Evolutionary conservation across 2,329 filamentous ascomycete species (phyloP), one percentile per base, ranked within the genome.

Genomic region (Fusarium pseudocircinatum): DNA sequence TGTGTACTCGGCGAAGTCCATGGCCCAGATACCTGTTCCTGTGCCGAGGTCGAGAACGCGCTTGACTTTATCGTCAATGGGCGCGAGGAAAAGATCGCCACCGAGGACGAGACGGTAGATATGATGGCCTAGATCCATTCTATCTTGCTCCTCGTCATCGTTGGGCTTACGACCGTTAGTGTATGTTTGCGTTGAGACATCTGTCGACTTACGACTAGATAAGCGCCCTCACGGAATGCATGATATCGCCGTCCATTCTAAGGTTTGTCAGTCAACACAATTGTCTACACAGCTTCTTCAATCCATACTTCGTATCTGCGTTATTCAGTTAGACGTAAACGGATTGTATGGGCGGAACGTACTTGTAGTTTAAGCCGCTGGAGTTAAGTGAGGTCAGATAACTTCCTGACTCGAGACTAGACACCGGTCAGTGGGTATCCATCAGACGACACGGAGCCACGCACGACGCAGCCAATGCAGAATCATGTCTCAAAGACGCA

Each of bases 111-210:
- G 28, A 4, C 60, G 53, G 22, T 70, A 70, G 3, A 70, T 60
- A 9, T 70, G 66, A 16, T 70, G 68, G 1, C 67, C 68, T 15
- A 70, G 10, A n/a, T 70, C 68, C 68, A 70, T 70, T 4, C 68
- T 67, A 4, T 65, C 61, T 7, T 70, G 66, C 6, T 70, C 68
- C 4, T 70, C 60, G 2, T 70, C 68, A 3, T 70, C 66, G 9
- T 70, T 70, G 6, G 68, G 68, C 68, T 70, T n/a, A 11, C 10
- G 2, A 1, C 1, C 1, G 13, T 16, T 1, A 46, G 43, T 15
- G 10, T 1, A 11, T 20, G 36, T 20, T 37, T 37, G 18, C 1
- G 0, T n/a, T 16, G 7, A 18, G 16, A 44, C 4, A 18, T 5
- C 6, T 32, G 6, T 22, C 2, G 1, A 13, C 59, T 56, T 60